Base-by-base conservation (phyloP, 2,329 filamentous ascomycete genomes). In the Cladosporium sphaerospermum region DNA sequence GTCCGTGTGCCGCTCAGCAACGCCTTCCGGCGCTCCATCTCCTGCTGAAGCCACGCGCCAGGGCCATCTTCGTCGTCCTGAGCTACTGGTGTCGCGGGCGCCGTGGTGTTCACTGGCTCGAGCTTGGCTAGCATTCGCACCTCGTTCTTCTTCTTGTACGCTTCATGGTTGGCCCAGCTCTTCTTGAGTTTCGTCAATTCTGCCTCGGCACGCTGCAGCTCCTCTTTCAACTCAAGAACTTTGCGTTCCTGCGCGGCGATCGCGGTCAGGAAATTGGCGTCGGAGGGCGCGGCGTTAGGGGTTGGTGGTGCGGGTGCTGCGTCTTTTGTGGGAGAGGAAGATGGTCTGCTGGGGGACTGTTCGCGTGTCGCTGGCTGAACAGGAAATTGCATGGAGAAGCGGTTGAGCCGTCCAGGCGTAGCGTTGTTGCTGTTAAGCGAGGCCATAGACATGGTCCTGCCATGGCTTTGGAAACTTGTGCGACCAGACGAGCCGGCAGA, bases 231-330 rank as follows among this genome's bases (percentile, higher is more conserved):
- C 71, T 97, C 93, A 54, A 99, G 74, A 1, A 99, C 92, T 60
- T 83, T 84, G 54, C 93, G 81, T 73, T 99, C 93, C 72, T 97
- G 91, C 11, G 89, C 85, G 42, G 93, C 93, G 63, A 99, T 86
- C 54, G 91, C 87, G 56, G 89, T 91, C 59, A 99, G 84, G 63
- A 96, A 88, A 47, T 84, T 64, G 40, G 63, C 62, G 31, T 68
- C 65, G 5, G 62, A 58, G 1, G 65, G 61, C 78, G 55, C 63
- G 9, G 56, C 59, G 1, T 57, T 51, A 9, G 59, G 37, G 11
- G 63, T 78, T n/a, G 60, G 54, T 3, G 53, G 47, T 19, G 60
- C 56, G n/a, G 59, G 46, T 49, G 57, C 39, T 31, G 45, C 63
- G 56, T 56, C 69, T 61, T 49, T 64, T 40, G 43, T 67, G 56